Percentiles rank a stretch among this genome's conserved stretches.
These are phyloP conservation scores for Backusella luteola DNA, from an alignment of 192 early-diverging fungal species.

Conservation along the genomic window DNA sequence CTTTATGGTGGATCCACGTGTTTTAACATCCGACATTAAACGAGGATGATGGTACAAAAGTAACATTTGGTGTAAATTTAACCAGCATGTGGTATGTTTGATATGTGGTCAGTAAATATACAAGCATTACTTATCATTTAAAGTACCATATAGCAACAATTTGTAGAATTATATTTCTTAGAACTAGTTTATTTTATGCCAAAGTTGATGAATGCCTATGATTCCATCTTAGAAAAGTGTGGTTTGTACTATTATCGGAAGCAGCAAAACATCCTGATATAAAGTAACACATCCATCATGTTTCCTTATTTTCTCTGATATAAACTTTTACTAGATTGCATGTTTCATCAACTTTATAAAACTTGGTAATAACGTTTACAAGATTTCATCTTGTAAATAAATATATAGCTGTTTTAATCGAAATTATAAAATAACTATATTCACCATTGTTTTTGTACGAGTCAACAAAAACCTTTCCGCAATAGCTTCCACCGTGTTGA, in stretches of 20 bases:
- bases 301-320: not conserved
- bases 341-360: not conserved
- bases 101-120: not conserved
- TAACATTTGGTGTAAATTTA: not conserved
- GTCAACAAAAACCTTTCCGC: not conserved
- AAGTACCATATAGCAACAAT: not conserved
- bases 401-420: not conserved
- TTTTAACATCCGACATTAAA: not conserved
- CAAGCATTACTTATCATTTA: not conserved
- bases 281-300: not conserved
- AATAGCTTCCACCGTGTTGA: not conserved
- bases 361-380: not conserved
- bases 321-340: not conserved
- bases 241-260: not conserved
- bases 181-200: not conserved
- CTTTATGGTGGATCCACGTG: not conserved
- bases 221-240: not conserved
- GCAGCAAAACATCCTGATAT: not conserved
- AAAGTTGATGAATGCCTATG: not conserved
- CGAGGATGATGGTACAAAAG: not conserved
- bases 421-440: not conserved
- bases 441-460: not conserved
- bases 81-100: not conserved
- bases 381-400: not conserved
- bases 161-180: not conserved